Evolutionary conservation across 129 eudicot species (phyloP).

Genomic region (Tagetes erecta): DNA sequence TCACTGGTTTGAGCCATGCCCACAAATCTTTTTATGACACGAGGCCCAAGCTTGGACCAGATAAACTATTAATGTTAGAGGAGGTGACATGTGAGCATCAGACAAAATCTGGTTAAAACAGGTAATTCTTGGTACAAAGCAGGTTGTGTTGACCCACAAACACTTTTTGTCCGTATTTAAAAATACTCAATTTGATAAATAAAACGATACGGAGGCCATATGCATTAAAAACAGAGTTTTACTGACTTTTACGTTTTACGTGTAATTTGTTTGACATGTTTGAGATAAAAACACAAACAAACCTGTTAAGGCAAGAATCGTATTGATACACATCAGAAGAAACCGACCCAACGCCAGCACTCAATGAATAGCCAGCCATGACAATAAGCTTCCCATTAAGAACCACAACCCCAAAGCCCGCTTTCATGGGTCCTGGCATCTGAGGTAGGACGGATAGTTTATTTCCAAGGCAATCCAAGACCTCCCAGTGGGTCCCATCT

Average conservation of each 20-base stretch:
- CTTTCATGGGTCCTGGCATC: constrained; percentile 79
- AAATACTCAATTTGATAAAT: neutral
- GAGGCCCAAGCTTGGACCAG: no score
- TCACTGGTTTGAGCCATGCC: no score
- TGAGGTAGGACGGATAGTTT: constrained; percentile 52
- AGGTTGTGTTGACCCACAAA: neutral
- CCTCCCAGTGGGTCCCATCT: constrained; percentile 88
- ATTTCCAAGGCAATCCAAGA: constrained; percentile 72
- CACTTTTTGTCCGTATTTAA: neutral
- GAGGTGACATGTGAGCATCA: no score
- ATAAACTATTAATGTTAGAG: no score
- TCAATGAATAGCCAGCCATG: constrained; percentile 65
- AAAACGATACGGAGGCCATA: neutral
- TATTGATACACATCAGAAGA: constrained; percentile 78
- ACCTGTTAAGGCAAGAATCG: constrained; percentile 98
- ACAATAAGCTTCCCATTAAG: constrained; percentile 89
- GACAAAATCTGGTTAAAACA: no score
- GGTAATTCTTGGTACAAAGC: neutral
- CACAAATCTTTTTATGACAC: no score
- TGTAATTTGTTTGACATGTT: neutral
- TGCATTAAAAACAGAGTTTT: neutral
- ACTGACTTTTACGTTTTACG: no score
- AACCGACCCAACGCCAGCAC: constrained; percentile 54
- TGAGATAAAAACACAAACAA: constrained; percentile 21
- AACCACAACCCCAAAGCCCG: constrained; percentile 70